Conservation (phyloP, 768 basidiomycete genomes). For the Mycena filopes region DNA sequence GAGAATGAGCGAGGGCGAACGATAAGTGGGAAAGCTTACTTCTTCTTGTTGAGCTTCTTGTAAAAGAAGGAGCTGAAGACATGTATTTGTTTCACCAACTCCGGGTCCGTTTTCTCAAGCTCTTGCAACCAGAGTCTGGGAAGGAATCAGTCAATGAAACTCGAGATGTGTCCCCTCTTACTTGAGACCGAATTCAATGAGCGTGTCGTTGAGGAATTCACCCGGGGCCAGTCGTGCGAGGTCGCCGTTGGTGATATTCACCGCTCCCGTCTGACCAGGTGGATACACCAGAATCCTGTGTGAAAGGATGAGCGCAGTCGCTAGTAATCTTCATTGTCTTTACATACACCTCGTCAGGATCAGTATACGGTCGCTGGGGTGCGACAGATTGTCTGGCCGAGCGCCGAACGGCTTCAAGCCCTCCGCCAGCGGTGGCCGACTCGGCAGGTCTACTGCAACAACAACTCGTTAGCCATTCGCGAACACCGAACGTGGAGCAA, state of each 20-base stretch:
- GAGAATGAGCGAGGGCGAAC: constrained; percentile 14
- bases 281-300: constrained; percentile 83
- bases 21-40: constrained; percentile 48
- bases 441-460: constrained; percentile 15
- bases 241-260: constrained; percentile 87
- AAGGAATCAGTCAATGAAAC: constrained; percentile 13
- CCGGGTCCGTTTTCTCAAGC: constrained; percentile 64
- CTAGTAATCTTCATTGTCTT: not conserved
- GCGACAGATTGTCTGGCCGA: constrained; percentile 48
- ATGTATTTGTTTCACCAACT: constrained; percentile 78
- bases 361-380: constrained; percentile 43
- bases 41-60: constrained; percentile 86
- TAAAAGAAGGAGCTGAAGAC: constrained; percentile 99
- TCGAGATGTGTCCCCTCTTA: constrained; percentile 49
- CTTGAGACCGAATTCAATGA: constrained; percentile 97
- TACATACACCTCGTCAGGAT: constrained; percentile 73
- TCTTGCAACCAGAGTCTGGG: constrained; percentile 76
- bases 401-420: constrained; percentile 39
- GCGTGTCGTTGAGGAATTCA: constrained; percentile 94
- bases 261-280: constrained; percentile 71
- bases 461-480: not conserved
- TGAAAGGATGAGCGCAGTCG: constrained; percentile 14
- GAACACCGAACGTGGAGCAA: not conserved
- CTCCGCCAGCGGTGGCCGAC: constrained; percentile 9
- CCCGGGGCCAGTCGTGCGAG: constrained; percentile 75